Base-by-base conservation (phyloP, 2,329 filamentous ascomycete species). In the Beauveria australis region DNA sequence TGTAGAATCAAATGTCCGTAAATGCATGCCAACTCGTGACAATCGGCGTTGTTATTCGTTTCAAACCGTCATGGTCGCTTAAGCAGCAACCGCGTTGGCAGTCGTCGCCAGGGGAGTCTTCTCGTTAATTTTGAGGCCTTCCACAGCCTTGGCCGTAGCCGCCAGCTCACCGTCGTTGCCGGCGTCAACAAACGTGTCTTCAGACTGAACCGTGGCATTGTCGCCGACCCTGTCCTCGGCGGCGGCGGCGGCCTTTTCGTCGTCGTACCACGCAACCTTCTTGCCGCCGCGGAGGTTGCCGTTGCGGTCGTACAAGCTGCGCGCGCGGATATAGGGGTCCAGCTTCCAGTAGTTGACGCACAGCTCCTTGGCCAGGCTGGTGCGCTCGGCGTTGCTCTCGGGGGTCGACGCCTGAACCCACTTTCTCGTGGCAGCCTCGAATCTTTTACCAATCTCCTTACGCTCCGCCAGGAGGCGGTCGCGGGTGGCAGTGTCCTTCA, bases 291-390 rank as follows among this genome's bases (percentile, higher is more conserved):
- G 61, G 7, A 88, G 71, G 57, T 86, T 72, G 4, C 85, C 83
- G 8, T 76, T 76, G 57, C 87, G 78, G 70, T 90, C 87, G 64
- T 89, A 89, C 63, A 85, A 69, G 19, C 80, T 82, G 66, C 80
- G 75, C 24, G 86, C 84, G 40, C 88, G 76, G 19, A 89, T 70
- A 68, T 86, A 88, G 2, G 85, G 85, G 72, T 91, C 88, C 60
- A 90, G 71, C 63, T 81, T 77, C 88, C 88, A 91, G 73, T 89
- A 91, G 62, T 87, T 88, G 41, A 75, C 72, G 55, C 78, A 73
- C 63, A 90, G 66, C 56, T 78, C 67, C 59, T 78, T 75, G 3
- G 81, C 80, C 28, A 88, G 48, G 1, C 71, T 70, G 37, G 77
- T 72, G 62, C 86, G 75, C 67, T 79, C 69, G 3, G 24, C 53